Conservation (phyloP, 257 asterid species). For the Rhazya stricta region DNA sequence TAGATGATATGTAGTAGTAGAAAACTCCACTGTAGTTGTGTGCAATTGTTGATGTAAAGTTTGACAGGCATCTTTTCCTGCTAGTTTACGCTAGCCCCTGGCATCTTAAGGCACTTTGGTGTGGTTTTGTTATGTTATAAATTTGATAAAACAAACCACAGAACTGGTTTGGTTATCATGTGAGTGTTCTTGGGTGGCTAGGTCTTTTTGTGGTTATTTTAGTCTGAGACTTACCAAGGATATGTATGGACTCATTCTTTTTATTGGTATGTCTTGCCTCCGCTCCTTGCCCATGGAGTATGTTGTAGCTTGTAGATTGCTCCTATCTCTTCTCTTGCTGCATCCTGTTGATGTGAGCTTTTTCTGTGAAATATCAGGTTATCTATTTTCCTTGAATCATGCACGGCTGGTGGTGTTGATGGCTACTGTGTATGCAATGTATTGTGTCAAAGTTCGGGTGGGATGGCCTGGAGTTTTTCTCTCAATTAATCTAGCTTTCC, state of each 20-base stretch:
- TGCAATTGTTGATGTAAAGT: background rate
- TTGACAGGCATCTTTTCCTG: background rate
- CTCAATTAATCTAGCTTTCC: constrained; percentile 80
- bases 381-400: constrained; percentile 83
- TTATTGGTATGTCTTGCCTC: background rate
- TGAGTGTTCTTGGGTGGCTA: background rate
- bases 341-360: constrained; percentile 25
- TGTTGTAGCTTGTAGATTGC: background rate
- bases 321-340: constrained; percentile 17
- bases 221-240: background rate
- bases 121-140: background rate
- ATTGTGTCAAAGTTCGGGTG: constrained; percentile 69
- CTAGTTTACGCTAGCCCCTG: no score
- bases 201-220: background rate
- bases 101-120: background rate
- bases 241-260: background rate
- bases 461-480: constrained; percentile 92
- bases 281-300: background rate
- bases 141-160: background rate
- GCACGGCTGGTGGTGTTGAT: constrained; percentile 87
- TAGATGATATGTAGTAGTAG: background rate
- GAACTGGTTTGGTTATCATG: background rate
- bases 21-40: background rate
- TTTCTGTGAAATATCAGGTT: constrained; percentile 55
- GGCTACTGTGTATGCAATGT: constrained; percentile 80